Base-by-base conservation (phyloP, 768 basidiomycete species). In the Termitomyces titanicus region DNA sequence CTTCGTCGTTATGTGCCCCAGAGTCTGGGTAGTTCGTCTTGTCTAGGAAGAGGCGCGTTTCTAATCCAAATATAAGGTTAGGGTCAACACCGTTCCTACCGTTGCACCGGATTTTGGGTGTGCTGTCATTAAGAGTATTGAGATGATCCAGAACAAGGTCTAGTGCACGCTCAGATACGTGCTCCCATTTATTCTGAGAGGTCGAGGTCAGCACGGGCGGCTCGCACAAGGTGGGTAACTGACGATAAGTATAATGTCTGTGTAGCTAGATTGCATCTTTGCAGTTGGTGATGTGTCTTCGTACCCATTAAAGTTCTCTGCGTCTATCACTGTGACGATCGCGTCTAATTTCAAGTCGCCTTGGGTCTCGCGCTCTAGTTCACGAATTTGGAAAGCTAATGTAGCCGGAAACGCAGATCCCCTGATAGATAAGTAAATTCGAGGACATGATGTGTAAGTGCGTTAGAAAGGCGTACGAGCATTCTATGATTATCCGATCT, bases 331-430 rank as follows among this genome's bases (percentile, higher is more conserved):
- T 1, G 95, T 98, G 38, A 94, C 78, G 54, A 97, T 95, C 0
- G 91, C 89, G 63, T 98, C 95, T 25, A 98, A 76, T 64, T 83
- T 84, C 66, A 98, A 80, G 46, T 86, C 89, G 11, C 83, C 79
- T 18, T 75, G 65, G 2, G 89, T 92, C 66, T 94, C 83, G 18
- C 68, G 81, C 68, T 94, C 94, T 22, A 98, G 75, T 67, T 95
- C 88, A 37, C 92, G 86, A 54, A 98, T 92, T 65, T 96, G 95
- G 64, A 96, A 93, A 0, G 94, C 95, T 33, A 98, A 78, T 1
- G 94, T 96, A 2, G 95, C 95, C 9, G 95, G 95, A 65, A 97
- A 97, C 0, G 95, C 95, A 8, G 93, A 95, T 11, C 95, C 95
- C 34, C 92, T 94, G 62, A 17, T 37, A 9, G 34, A 42, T n/a